Base-by-base conservation (phyloP, 2,329 filamentous ascomycete genomes). In the Amylocarpus encephaloides region DNA sequence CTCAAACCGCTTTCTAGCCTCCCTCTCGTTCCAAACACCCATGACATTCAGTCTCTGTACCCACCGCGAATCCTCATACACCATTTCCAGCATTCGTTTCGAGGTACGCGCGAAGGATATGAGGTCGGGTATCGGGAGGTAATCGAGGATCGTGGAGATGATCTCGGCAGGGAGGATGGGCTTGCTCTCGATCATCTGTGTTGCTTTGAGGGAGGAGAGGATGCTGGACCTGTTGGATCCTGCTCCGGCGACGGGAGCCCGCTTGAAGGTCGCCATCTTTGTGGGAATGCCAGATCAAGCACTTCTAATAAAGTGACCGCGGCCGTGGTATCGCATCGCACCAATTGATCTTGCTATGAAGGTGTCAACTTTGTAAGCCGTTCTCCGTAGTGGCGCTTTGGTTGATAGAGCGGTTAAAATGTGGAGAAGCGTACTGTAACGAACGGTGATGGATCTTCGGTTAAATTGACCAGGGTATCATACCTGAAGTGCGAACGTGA, bases 21-120 rank as follows among this genome's bases (percentile, higher is more conserved):
- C 92, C 3, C 73, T 68, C 66, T 98, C 93, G 64, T 95, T 85
- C 93, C 93, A 98, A 59, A 87, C 86, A 1, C 85, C 88, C 83
- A 98, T 95, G 51, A 78, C 83, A 66, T 86, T 86, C 48, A 98
- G 70, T 56, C 88, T 80, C 56, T 88, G 82, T 35, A 97, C 86
- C 93, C 93, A 98, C 72, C 92, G 80, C 44, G 90, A 88, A 68
- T 98, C 93, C 67, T 98, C 93, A 70, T 97, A 98, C 2, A 96
- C 91, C 91, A 98, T 98, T 70, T 98, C 93, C 65, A 86, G 85
- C 77, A 97, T 81, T 53, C 88, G 86, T 64, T 81, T 86, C 51
- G 89, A 95, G 19, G 87, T 83, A 56, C 85, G 83, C 40, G 93
- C 92, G 65, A 89, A 92, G 59, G 83, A 82, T 66, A 97, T 79